Conservation (phyloP, 2,329 filamentous ascomycete genomes). For the Macroventuria anomochaeta region DNA sequence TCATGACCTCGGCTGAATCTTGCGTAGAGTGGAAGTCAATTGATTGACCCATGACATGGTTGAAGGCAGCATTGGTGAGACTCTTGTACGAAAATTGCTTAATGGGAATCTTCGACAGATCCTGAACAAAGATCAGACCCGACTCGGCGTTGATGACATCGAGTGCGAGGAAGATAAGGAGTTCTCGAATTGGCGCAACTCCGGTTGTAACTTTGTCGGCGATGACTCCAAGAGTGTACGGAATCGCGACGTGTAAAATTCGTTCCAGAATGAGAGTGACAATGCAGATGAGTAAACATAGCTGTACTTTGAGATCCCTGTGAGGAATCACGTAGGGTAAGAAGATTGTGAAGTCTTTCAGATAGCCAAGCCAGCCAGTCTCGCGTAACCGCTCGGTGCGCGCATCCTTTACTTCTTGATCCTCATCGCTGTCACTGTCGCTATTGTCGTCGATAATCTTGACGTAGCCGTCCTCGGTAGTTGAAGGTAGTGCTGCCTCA, state of each 20-base stretch:
- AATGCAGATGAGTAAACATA: constrained; percentile 69
- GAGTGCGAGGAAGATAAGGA: constrained; percentile 57
- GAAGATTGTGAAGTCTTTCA: constrained; percentile 74
- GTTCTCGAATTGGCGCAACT: constrained; percentile 55
- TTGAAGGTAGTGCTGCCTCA: constrained; percentile 13
- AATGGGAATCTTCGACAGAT: constrained; percentile 60
- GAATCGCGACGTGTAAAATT: constrained; percentile 74
- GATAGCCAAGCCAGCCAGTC: constrained; percentile 75
- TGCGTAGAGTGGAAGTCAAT: constrained; percentile 75
- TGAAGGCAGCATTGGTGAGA: constrained; percentile 55
- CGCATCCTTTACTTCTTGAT: constrained; percentile 27
- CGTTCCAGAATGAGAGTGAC: constrained; percentile 72
- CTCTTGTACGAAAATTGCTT: constrained; percentile 47
- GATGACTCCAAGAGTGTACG: constrained; percentile 77
- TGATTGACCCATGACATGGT: constrained; percentile 69
- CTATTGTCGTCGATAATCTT: neutral
- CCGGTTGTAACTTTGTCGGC: constrained; percentile 68
- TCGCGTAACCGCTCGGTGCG: constrained; percentile 67
- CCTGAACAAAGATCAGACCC: constrained; percentile 56
- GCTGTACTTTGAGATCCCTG: constrained; percentile 67
- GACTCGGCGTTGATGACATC: constrained; percentile 47
- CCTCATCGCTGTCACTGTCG: constrained; percentile 4
- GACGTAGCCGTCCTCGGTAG: neutral
- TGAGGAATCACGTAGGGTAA: constrained; percentile 79
- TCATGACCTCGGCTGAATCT: constrained; percentile 67